Conservation (phyloP, 192 early-diverging fungal species). For the Gigaspora rosea region DNA sequence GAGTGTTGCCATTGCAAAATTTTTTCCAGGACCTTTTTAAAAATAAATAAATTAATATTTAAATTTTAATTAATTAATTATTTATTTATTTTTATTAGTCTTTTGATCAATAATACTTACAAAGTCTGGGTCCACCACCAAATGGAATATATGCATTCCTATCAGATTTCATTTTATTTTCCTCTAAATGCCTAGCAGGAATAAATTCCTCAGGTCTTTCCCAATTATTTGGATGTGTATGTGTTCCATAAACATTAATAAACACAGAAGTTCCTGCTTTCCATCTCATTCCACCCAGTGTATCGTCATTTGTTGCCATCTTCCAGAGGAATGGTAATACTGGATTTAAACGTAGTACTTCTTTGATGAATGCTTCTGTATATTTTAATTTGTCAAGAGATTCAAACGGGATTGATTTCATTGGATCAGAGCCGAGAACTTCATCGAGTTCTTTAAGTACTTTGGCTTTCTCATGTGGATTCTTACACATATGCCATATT, state of each 20-base stretch:
- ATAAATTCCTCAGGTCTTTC: background rate
- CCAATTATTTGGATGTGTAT: background rate
- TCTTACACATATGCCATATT: background rate
- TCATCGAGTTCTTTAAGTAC: background rate
- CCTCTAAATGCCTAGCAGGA: constrained; percentile 11
- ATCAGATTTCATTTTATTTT: background rate
- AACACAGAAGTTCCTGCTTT: background rate
- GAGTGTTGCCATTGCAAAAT: constrained; percentile 15
- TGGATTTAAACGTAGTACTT: background rate
- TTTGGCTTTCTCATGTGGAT: constrained; percentile 8
- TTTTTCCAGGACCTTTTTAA: background rate
- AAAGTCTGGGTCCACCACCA: constrained; percentile 8
- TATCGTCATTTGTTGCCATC: background rate
- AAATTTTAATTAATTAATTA: background rate
- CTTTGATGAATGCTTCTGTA: constrained; percentile 25
- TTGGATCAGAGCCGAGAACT: background rate
- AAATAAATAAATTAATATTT: constrained; percentile 3
- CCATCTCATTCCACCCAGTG: constrained; percentile 4
- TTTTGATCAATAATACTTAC: background rate
- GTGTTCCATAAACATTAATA: background rate
- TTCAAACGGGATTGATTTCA: background rate
- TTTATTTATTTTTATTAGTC: background rate
- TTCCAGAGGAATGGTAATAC: background rate
- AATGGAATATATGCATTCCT: background rate
- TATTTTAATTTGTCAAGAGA: constrained; percentile 7